Conservation (phyloP, 805 yeast species). For the Lipomyces lipofer region DNA sequence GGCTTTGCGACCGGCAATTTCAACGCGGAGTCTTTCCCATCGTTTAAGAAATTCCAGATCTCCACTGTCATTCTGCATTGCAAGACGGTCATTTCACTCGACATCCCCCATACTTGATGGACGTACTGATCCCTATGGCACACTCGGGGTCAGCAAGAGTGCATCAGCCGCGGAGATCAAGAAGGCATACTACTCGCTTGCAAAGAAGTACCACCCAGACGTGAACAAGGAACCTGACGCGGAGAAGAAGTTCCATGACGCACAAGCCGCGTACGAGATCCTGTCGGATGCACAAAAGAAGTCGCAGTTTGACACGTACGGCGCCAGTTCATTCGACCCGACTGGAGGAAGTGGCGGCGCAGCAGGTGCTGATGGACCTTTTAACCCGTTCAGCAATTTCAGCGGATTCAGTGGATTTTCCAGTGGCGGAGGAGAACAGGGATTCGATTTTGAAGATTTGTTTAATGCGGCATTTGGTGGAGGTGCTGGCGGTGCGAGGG, state of each 20-base stretch:
- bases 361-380: constrained; percentile 50
- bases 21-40: constrained; percentile 1
- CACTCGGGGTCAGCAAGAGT: constrained; percentile 69
- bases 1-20: neutral
- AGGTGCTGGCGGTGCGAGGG: constrained; percentile 38
- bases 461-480: constrained; percentile 57
- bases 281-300: constrained; percentile 55
- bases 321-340: constrained; percentile 77
- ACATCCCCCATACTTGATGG: constrained; percentile 39
- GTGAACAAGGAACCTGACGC: constrained; percentile 89
- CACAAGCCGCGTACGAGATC: constrained; percentile 93
- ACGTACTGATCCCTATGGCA: constrained; percentile 75
- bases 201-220: constrained; percentile 95
- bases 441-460: constrained; percentile 61
- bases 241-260: constrained; percentile 83
- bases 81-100: constrained; percentile 47
- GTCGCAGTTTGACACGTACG: constrained; percentile 88
- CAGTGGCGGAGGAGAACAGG: constrained; percentile 44
- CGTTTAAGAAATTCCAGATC: neutral
- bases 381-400: constrained; percentile 57
- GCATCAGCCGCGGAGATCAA: constrained; percentile 86
- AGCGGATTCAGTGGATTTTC: constrained; percentile 48
- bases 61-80: neutral
- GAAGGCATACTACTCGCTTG: constrained; percentile 89
- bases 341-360: constrained; percentile 52